Base-by-base conservation (phyloP, 2,329 filamentous ascomycete genomes). In the Trichophyton verrucosum region DNA sequence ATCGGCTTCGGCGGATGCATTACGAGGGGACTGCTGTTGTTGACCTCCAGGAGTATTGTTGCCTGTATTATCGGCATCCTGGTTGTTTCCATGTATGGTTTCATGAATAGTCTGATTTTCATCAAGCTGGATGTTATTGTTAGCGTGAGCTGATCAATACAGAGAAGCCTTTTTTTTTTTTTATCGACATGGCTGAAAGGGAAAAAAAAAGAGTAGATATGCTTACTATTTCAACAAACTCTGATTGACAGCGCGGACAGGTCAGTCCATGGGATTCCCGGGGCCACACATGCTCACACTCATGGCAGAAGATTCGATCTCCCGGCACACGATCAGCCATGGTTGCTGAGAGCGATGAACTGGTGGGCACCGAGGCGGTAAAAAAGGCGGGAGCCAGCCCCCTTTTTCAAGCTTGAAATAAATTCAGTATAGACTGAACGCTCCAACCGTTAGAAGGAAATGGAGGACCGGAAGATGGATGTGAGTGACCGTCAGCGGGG, bases 221-320 rank as follows among this genome's bases (percentile, higher is more conserved):
- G 79, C 86, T 70, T 78, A 95, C 91, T 67, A 97, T 90, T 76
- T 99, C 91, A 15, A 85, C 89, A 66, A 89, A 86, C 20, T 95
- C 89, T 42, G 85, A 84, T 3, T 80, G 71, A 71, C 94, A 99
- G n/a, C 77, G 73, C 15, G 91, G 90, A 70, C 94, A 99, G 15
- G 76, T 77, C 64, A 95, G 75, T 27, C 81, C 85, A 65, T 81
- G 79, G 64, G 87, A 81, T 62, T 89, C 83, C 62, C 83, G 79
- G 69, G 87, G 89, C 90, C 91, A 97, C 72, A 96, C 87, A 64
- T 87, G 76, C 59, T 81, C 73, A 76, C 94, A 97, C 63, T 81
- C 76, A 74, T 97, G 90, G 74, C 94, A 99, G 73, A 82, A 95
- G 60, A 96, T 86, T 64, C 83, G 79, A 64, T 75, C 59, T 49